Evolutionary conservation across 306 rosid genomes (phyloP).

Genomic region (Cicer pinnatifidum): DNA sequence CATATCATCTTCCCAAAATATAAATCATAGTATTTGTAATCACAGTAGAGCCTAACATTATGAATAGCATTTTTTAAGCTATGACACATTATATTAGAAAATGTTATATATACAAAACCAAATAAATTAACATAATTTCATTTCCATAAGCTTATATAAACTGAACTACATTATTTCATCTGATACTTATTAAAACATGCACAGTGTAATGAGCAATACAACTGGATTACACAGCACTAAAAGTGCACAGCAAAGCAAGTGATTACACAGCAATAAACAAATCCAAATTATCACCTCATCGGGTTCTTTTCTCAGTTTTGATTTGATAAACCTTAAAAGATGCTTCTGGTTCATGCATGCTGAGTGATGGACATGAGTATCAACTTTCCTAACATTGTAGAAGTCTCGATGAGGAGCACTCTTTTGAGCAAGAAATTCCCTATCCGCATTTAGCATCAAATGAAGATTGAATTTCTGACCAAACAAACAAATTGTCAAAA

Average conservation of each 20-base stretch:
- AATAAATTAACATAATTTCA: neutral
- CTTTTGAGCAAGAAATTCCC: conserved; percentile 96
- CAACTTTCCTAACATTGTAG: conserved; percentile 96
- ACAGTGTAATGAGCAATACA: conserved; percentile 25
- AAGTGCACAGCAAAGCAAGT: neutral
- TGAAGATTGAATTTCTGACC: conserved; percentile 98
- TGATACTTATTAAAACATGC: neutral
- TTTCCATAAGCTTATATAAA: neutral
- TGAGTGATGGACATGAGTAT: conserved; percentile 98
- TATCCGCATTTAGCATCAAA: conserved; percentile 97
- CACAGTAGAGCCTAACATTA: neutral
- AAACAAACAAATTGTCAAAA: conserved; percentile 46
- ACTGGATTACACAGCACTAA: neutral
- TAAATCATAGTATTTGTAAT: neutral
- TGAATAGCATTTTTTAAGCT: too few relatives aligned
- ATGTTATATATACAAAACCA: neutral
- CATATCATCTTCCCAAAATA: conserved; percentile 28
- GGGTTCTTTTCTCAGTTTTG: conserved; percentile 98
- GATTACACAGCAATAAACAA: conserved; percentile 19
- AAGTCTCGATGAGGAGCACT: conserved; percentile 99
- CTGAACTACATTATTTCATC: neutral
- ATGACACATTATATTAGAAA: neutral
- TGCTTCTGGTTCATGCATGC: conserved; percentile 99
- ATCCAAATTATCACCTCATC: conserved; percentile 77
- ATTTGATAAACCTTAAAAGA: conserved; percentile 94